phyloP scores from a whole-genome alignment of 2,329 filamentous ascomycete species.

The Pseudocercospora pini-densiflorae region DNA sequence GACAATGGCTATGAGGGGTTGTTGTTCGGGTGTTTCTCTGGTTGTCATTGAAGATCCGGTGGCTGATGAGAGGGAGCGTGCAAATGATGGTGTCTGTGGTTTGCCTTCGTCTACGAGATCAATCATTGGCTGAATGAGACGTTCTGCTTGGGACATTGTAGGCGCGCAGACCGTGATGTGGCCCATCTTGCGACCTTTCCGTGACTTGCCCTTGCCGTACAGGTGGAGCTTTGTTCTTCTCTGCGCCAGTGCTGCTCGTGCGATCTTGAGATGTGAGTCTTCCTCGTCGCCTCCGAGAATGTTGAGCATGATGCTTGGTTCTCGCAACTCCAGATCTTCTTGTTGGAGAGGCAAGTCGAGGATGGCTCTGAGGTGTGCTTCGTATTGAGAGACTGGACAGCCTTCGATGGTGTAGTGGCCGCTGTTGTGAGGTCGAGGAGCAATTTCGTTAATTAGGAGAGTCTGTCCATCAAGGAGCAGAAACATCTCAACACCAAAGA shows the following conservation, averaged over 20 bases:
- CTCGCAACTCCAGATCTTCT: conserved; percentile 58
- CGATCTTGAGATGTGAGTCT: conserved; percentile 67
- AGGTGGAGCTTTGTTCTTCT: conserved; percentile 72
- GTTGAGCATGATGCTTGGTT: conserved; percentile 77
- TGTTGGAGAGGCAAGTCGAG: conserved; percentile 65
- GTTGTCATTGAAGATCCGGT: conserved; percentile 19
- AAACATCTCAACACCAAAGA: conserved; percentile 98
- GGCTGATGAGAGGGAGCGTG: conserved; percentile 29
- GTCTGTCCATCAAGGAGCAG: conserved; percentile 68
- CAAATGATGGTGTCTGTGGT: conserved; percentile 48
- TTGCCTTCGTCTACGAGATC: conserved; percentile 63
- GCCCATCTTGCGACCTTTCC: conserved; percentile 90
- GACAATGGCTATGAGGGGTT: conserved; percentile 72
- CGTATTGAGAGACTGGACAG: conserved; percentile 87
- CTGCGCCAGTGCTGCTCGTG: conserved; percentile 61
- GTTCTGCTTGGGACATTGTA: conserved; percentile 69
- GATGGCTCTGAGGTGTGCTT: conserved; percentile 85
- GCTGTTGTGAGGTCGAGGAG: conserved; percentile 84
- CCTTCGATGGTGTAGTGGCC: conserved; percentile 96
- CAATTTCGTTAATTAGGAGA: conserved; percentile 84
- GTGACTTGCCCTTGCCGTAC: conserved; percentile 85
- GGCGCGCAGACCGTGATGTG: conserved; percentile 82
- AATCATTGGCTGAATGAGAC: conserved; percentile 71
- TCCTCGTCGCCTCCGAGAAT: conserved; percentile 71
- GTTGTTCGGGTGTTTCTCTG: conserved; percentile 27